Evolutionary conservation across 2,329 filamentous ascomycete species (phyloP).

Genomic region (Diaporthe destruens): DNA sequence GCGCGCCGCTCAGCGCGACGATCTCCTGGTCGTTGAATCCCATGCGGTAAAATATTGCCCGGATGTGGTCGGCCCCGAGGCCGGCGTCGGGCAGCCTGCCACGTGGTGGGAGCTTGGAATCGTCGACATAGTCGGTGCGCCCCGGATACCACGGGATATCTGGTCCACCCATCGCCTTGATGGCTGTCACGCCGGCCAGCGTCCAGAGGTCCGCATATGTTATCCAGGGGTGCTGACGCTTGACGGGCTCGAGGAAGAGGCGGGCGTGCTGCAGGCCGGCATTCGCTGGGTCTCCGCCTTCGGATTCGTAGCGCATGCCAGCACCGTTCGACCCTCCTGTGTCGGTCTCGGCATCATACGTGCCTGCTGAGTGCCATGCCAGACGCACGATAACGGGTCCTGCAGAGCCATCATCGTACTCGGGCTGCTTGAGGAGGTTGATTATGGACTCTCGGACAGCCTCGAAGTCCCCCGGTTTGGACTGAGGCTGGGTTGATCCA

Average conservation of each 20-base stretch:
- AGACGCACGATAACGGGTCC: slow-evolving; percentile 74
- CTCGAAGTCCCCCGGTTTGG: slow-evolving; percentile 69
- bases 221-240: slow-evolving; percentile 70
- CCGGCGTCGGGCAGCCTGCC: slow-evolving; percentile 79
- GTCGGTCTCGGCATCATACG: slow-evolving; percentile 69
- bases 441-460: slow-evolving; percentile 67
- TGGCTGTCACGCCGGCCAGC: slow-evolving; percentile 69
- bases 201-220: slow-evolving; percentile 77
- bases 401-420: slow-evolving; percentile 74
- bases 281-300: slow-evolving; percentile 75
- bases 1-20: slow-evolving; percentile 87
- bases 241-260: slow-evolving; percentile 73
- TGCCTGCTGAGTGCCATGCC: slow-evolving; percentile 75
- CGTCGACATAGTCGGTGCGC: slow-evolving; percentile 72
- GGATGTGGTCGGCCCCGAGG: slow-evolving; percentile 84
- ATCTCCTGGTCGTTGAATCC: slow-evolving; percentile 98
- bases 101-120: slow-evolving; percentile 68
- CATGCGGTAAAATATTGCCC: slow-evolving; percentile 95
- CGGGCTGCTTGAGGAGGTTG: slow-evolving; percentile 68
- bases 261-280: slow-evolving; percentile 74
- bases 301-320: slow-evolving; percentile 74
- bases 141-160: slow-evolving; percentile 68
- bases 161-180: slow-evolving; percentile 72
- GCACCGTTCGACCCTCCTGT: slow-evolving; percentile 75
- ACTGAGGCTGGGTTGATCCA: slow-evolving; percentile 11